These are phyloP conservation scores for Citrullus amarus DNA, from an alignment of 306 rosid genomes.

Conservation along the genomic window DNA sequence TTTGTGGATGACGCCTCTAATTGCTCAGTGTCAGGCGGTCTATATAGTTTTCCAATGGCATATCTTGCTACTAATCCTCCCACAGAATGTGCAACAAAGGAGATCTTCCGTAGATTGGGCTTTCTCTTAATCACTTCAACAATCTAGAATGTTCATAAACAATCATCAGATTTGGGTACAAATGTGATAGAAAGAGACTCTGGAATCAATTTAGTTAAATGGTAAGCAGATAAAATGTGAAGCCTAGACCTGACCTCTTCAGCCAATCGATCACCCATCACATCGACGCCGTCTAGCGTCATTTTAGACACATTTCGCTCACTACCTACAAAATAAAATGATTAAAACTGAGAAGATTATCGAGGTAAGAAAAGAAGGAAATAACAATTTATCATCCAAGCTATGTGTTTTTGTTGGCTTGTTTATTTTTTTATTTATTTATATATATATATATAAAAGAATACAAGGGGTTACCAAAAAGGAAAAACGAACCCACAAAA, in stretches of 20 bases:
- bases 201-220: neutral
- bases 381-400: neutral
- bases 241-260: conserved; percentile 47
- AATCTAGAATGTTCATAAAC: conserved; percentile 35
- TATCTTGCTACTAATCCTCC: conserved; percentile 94
- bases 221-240: neutral
- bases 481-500: too few species aligned
- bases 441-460: too few species aligned
- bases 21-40: conserved; percentile 33
- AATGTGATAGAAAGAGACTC: neutral
- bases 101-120: conserved; percentile 60
- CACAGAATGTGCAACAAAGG: conserved; percentile 89
- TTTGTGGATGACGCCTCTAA: conserved; percentile 19
- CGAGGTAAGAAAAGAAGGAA: neutral
- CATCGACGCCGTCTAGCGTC: conserved; percentile 88
- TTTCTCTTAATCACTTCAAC: conserved; percentile 53
- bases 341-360: conserved; percentile 1
- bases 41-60: conserved; percentile 75
- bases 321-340: conserved; percentile 50
- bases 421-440: too few species aligned
- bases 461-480: too few species aligned
- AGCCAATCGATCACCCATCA: conserved; percentile 89
- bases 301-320: conserved; percentile 61
- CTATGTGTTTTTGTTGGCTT: neutral
- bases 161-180: neutral